Evolutionary conservation across 176 grass and related monocot genomes (phyloP).

Genomic region (Ensete glaucum): DNA sequence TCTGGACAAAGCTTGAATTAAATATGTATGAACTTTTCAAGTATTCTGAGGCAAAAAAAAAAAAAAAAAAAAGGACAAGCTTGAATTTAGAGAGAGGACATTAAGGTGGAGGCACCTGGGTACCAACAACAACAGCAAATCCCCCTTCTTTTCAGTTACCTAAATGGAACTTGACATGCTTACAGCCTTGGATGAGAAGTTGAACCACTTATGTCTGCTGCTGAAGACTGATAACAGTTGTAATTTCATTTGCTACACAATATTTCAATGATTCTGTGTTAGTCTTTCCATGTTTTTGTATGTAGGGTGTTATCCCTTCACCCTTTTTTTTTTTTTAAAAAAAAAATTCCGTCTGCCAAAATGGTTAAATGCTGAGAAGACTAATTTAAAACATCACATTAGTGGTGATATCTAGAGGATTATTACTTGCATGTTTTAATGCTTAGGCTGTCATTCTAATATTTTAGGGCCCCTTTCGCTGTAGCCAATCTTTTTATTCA

Average conservation of each 20-base stretch:
- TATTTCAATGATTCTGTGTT: not conserved
- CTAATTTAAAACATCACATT: not conserved
- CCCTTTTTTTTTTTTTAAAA: slow-evolving; percentile 4
- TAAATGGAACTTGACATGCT: not conserved
- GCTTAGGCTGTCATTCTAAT: no score
- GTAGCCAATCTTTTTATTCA: not conserved
- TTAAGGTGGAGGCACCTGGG: slow-evolving; percentile 80
- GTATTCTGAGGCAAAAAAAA: slow-evolving; percentile 74
- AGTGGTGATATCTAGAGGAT: not conserved
- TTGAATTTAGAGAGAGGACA: slow-evolving; percentile 88
- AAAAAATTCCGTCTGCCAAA: not conserved
- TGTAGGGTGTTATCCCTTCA: slow-evolving; percentile 92
- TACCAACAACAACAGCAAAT: slow-evolving; percentile 49
- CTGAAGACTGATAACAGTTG: not conserved
- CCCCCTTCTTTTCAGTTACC: not conserved
- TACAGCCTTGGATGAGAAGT: not conserved
- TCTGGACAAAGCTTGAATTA: slow-evolving; percentile 52
- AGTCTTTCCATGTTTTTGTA: not conserved
- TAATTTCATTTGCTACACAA: not conserved
- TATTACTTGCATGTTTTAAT: not conserved
- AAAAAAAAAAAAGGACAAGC: slow-evolving; percentile 33
- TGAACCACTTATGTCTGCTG: not conserved
- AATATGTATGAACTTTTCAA: slow-evolving; percentile 83
- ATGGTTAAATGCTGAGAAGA: not conserved
- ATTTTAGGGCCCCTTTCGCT: no score